These are phyloP conservation scores for Stephanodiscus triporus DNA, from an alignment of 108 stramenopile species.

Conservation along the genomic window DNA sequence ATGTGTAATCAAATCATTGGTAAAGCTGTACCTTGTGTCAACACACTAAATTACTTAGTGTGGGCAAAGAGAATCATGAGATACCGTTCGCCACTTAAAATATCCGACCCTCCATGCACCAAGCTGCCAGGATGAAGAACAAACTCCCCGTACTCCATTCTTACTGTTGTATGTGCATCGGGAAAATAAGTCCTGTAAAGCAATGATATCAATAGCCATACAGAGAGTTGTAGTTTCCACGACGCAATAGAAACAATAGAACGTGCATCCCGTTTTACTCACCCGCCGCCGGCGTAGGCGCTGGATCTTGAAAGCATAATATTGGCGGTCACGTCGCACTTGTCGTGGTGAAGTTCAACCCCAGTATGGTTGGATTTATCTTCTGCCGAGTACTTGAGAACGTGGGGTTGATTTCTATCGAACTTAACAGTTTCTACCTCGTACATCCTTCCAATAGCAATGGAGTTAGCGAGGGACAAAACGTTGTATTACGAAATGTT, in stretches of 20 bases:
- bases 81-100: constrained; percentile 65
- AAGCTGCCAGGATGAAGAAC: constrained; percentile 75
- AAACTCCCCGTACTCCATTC: constrained; percentile 73
- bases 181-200: constrained; percentile 60
- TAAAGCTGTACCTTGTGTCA: too few species aligned
- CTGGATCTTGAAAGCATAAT: constrained; percentile 59
- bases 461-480: neutral
- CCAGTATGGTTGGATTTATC: constrained; percentile 61
- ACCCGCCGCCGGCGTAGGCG: constrained; percentile 74
- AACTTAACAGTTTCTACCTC: constrained; percentile 37
- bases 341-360: constrained; percentile 81
- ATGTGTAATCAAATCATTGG: neutral
- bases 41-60: neutral
- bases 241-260: neutral
- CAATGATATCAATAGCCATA: constrained; percentile 1
- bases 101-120: constrained; percentile 71
- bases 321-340: constrained; percentile 78
- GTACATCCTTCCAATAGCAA: constrained; percentile 46
- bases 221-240: neutral
- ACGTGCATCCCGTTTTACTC: constrained; percentile 19
- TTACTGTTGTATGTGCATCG: constrained; percentile 54
- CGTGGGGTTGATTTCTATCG: constrained; percentile 82
- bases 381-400: constrained; percentile 71
- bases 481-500: neutral
- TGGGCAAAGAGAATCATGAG: constrained; percentile 80